A percentile compares a stretch with the other conserved stretches of the same genome.
These are phyloP conservation scores for Knufia fluminis DNA, from an alignment of 2,329 filamentous ascomycete genomes.

Conservation along the genomic window DNA sequence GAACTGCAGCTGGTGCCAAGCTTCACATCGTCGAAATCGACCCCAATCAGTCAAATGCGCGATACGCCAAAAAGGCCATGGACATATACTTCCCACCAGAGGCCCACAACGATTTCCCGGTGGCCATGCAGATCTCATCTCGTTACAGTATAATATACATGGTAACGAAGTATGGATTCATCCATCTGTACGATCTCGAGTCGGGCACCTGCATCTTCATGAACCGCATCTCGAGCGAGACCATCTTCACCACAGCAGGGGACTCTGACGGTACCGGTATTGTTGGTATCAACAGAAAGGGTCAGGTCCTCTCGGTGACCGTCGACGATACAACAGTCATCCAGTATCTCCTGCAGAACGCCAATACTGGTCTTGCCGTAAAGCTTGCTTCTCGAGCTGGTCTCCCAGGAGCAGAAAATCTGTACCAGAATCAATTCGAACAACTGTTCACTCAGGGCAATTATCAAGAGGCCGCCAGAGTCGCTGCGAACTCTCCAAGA, in stretches of 20 bases:
- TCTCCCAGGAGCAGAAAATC: slow-evolving; percentile 83
- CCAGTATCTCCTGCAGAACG: slow-evolving; percentile 91
- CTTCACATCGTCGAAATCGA: slow-evolving; percentile 97
- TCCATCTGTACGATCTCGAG: slow-evolving; percentile 96
- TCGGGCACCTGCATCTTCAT: slow-evolving; percentile 95
- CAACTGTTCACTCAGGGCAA: slow-evolving; percentile 70
- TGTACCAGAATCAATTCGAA: slow-evolving; percentile 90
- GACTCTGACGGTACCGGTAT: slow-evolving; percentile 81
- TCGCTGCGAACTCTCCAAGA: slow-evolving; percentile 90
- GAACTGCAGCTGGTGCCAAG: slow-evolving; percentile 81
- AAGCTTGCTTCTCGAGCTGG: slow-evolving; percentile 93
- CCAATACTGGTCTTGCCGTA: slow-evolving; percentile 85
- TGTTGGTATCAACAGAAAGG: slow-evolving; percentile 92
- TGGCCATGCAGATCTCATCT: slow-evolving; percentile 91
- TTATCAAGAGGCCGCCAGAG: slow-evolving; percentile 83
- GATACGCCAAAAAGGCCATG: slow-evolving; percentile 90
- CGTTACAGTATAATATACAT: slow-evolving; percentile 97
- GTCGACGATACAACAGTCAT: slow-evolving; percentile 88
- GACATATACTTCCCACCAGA: slow-evolving; percentile 97
- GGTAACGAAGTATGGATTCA: slow-evolving; percentile 98
- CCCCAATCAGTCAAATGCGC: slow-evolving; percentile 77
- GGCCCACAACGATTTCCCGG: slow-evolving; percentile 92
- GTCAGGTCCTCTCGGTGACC: slow-evolving; percentile 87
- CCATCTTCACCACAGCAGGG: slow-evolving; percentile 87
- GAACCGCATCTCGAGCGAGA: slow-evolving; percentile 99